These are phyloP conservation scores for Magnaporthiopsis incrustans DNA, from an alignment of 2,329 filamentous ascomycete genomes.

Conservation along the genomic window DNA sequence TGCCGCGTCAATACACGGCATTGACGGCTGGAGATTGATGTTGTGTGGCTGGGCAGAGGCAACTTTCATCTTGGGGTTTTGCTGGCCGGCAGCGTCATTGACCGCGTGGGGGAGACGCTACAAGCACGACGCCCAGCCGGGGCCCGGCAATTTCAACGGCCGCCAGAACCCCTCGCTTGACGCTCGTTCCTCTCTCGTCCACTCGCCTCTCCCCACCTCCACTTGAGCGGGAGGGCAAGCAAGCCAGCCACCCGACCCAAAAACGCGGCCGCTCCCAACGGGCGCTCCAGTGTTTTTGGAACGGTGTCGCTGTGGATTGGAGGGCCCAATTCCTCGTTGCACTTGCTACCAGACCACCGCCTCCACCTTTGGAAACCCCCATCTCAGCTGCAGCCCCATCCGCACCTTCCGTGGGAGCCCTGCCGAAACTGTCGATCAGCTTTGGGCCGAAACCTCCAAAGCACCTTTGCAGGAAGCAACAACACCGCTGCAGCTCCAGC, in stretches of 20 bases:
- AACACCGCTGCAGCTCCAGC: background rate
- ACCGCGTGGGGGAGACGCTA: background rate
- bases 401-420: conserved; percentile 11
- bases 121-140: background rate
- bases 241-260: too few relatives aligned
- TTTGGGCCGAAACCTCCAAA: conserved; percentile 25
- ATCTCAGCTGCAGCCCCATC: background rate
- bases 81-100: background rate
- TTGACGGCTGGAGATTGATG: too few relatives aligned
- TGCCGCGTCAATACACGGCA: too few relatives aligned
- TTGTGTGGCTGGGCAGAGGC: background rate
- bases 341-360: background rate
- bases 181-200: background rate
- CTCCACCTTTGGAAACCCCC: background rate
- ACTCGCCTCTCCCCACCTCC: background rate
- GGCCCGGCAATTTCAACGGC: conserved; percentile 1
- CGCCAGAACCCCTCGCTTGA: background rate
- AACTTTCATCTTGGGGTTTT: background rate
- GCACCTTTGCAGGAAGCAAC: conserved; percentile 6
- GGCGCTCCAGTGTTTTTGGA: too few relatives aligned
- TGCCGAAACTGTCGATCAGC: conserved; percentile 31
- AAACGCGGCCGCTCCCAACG: too few relatives aligned
- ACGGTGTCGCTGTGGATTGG: background rate
- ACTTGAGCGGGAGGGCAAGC: background rate
- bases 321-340: background rate